These are phyloP conservation scores for Eustoma russellianum DNA, from an alignment of 257 asterid genomes.

Conservation along the genomic window DNA sequence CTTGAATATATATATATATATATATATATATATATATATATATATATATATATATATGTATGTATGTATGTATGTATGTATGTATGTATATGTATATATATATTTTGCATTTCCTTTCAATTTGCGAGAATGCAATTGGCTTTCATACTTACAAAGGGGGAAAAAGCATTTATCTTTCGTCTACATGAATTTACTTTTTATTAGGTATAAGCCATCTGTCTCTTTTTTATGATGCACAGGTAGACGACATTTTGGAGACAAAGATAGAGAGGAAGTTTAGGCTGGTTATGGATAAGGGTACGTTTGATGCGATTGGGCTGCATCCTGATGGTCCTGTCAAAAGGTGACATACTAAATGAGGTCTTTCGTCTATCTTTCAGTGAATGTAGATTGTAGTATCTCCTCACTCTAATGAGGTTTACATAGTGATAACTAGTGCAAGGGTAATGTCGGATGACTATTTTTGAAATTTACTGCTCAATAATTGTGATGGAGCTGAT, in stretches of 20 bases:
- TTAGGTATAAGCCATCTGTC: background rate
- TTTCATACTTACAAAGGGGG: too few species aligned
- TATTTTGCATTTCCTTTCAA: background rate
- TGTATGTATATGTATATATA: too few species aligned
- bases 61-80: too few species aligned
- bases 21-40: too few species aligned
- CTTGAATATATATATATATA: too few species aligned
- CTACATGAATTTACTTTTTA: background rate
- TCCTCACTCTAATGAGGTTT: background rate
- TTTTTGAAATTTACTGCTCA: too few species aligned
- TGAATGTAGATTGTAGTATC: background rate
- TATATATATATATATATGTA: too few species aligned
- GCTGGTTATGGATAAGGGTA: constrained; percentile 89
- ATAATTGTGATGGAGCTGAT: too few species aligned
- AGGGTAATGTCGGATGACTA: background rate
- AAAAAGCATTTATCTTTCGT: background rate
- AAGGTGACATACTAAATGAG: constrained; percentile 38
- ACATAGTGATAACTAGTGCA: background rate
- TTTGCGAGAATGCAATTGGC: background rate
- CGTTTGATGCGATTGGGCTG: constrained; percentile 94
- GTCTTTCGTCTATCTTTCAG: background rate
- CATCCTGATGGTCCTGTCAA: constrained; percentile 94
- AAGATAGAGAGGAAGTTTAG: constrained; percentile 71
- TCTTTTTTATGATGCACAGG: constrained; percentile 37
- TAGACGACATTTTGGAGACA: constrained; percentile 87